Conservation (phyloP, 1,139 yeast species). For the Lodderomyces pseudojiufengensis region DNA sequence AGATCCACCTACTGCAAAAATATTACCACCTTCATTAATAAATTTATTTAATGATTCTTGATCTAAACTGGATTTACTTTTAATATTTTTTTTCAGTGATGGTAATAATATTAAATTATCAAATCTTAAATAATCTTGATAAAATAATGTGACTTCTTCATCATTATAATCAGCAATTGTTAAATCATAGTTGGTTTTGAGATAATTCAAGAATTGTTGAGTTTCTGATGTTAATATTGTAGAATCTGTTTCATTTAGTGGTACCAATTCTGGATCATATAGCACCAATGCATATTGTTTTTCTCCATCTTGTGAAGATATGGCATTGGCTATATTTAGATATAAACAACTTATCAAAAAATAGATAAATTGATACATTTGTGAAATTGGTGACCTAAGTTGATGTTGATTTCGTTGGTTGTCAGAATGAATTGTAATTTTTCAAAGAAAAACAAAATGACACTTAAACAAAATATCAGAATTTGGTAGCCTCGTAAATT, state of each 20-base stretch:
- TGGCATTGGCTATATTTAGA: slow-evolving; percentile 10
- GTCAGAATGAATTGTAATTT: not conserved
- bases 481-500: too few relatives aligned
- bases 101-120: slow-evolving; percentile 39
- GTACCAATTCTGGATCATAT: slow-evolving; percentile 27
- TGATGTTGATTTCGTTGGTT: too few relatives aligned
- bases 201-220: slow-evolving; percentile 19
- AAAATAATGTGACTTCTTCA: slow-evolving; percentile 23
- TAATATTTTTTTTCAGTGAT: slow-evolving; percentile 32
- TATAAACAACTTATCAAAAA: slow-evolving; percentile 11
- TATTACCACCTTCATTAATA: slow-evolving; percentile 66
- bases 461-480: too few relatives aligned
- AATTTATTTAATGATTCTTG: slow-evolving; percentile 43
- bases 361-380: slow-evolving; percentile 8
- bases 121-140: slow-evolving; percentile 23
- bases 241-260: slow-evolving; percentile 18
- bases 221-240: slow-evolving; percentile 17
- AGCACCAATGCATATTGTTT: slow-evolving; percentile 26
- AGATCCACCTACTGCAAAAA: slow-evolving; percentile 55
- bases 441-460: too few relatives aligned
- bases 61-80: slow-evolving; percentile 29
- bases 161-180: slow-evolving; percentile 27
- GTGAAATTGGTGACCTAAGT: too few relatives aligned
- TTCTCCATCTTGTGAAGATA: slow-evolving; percentile 4
- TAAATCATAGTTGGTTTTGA: slow-evolving; percentile 22